These are phyloP conservation scores for Lobosporangium transversale DNA, from an alignment of 192 early-diverging fungal genomes.

Conservation along the genomic window DNA sequence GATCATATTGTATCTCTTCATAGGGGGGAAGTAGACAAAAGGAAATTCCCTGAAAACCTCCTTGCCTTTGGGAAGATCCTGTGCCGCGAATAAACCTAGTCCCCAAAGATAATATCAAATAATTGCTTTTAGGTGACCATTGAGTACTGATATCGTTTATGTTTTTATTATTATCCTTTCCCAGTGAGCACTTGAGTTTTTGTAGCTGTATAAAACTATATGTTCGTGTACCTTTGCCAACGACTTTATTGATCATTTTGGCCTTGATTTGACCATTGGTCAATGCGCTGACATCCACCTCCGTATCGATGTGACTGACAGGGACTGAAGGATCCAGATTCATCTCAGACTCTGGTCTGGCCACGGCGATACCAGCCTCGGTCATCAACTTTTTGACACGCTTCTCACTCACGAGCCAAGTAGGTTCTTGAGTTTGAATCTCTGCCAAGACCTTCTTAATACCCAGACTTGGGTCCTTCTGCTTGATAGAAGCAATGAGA, in stretches of 20 bases:
- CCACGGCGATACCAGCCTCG: slow-evolving; percentile 48
- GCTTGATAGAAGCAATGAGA: slow-evolving; percentile 58
- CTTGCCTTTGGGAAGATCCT: slow-evolving; percentile 60
- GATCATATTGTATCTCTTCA: slow-evolving; percentile 61
- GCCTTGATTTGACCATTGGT: slow-evolving; percentile 49
- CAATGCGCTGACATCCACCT: slow-evolving; percentile 49
- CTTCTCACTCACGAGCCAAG: slow-evolving; percentile 70
- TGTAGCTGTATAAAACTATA: neutral
- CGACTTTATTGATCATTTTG: slow-evolving; percentile 47
- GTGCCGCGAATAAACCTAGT: slow-evolving; percentile 65
- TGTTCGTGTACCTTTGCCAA: slow-evolving; percentile 45
- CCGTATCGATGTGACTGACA: slow-evolving; percentile 59
- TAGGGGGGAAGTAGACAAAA: slow-evolving; percentile 66
- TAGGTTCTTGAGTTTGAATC: slow-evolving; percentile 53
- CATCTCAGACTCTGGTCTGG: slow-evolving; percentile 46
- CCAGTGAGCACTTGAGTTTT: no score
- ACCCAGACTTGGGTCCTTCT: slow-evolving; percentile 60
- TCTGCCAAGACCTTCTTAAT: slow-evolving; percentile 59
- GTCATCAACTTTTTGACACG: slow-evolving; percentile 71
- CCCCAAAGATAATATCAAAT: neutral
- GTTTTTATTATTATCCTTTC: neutral
- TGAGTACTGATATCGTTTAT: neutral
- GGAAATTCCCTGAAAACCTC: slow-evolving; percentile 66
- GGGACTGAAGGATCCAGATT: slow-evolving; percentile 62
- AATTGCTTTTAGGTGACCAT: neutral